These are phyloP conservation scores for Nakaseomyces uthaithaninus DNA, from an alignment of 1,139 yeast genomes.

Conservation along the genomic window DNA sequence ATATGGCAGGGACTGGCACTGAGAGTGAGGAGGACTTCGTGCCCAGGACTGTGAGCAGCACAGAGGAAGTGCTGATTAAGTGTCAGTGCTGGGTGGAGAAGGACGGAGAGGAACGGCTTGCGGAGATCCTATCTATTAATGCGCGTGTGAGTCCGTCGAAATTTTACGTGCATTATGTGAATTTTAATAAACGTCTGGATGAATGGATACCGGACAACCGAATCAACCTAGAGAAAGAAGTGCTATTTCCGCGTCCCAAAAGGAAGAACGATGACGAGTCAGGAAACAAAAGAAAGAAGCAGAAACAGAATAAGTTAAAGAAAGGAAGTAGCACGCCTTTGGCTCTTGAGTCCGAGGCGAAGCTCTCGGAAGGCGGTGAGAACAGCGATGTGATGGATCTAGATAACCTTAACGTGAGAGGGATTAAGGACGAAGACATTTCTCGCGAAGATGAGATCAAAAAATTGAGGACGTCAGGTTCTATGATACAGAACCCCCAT, in stretches of 20 bases:
- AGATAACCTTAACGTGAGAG: slow-evolving; percentile 79
- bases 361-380: slow-evolving; percentile 21
- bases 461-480: slow-evolving; percentile 84
- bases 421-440: slow-evolving; percentile 58
- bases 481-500: slow-evolving; percentile 86
- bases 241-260: slow-evolving; percentile 59
- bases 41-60: slow-evolving; percentile 25
- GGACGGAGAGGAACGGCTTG: slow-evolving; percentile 70
- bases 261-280: slow-evolving; percentile 38
- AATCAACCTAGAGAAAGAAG: slow-evolving; percentile 59
- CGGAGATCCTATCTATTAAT: slow-evolving; percentile 78
- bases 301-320: slow-evolving; percentile 28
- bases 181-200: slow-evolving; percentile 87
- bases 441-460: slow-evolving; percentile 88
- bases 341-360: slow-evolving; percentile 16
- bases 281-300: slow-evolving; percentile 10
- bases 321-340: slow-evolving; percentile 21
- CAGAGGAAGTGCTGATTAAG: slow-evolving; percentile 54
- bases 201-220: slow-evolving; percentile 80
- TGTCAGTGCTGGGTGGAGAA: slow-evolving; percentile 76
- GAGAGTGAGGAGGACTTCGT: slow-evolving; percentile 20
- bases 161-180: slow-evolving; percentile 89
- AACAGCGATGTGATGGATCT: slow-evolving; percentile 72
- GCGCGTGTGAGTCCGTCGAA: slow-evolving; percentile 66
- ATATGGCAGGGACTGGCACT: slow-evolving; percentile 12